These are phyloP conservation scores for Sporothrix brunneoviolacea DNA, from an alignment of 2,329 filamentous ascomycete genomes.

Conservation along the genomic window DNA sequence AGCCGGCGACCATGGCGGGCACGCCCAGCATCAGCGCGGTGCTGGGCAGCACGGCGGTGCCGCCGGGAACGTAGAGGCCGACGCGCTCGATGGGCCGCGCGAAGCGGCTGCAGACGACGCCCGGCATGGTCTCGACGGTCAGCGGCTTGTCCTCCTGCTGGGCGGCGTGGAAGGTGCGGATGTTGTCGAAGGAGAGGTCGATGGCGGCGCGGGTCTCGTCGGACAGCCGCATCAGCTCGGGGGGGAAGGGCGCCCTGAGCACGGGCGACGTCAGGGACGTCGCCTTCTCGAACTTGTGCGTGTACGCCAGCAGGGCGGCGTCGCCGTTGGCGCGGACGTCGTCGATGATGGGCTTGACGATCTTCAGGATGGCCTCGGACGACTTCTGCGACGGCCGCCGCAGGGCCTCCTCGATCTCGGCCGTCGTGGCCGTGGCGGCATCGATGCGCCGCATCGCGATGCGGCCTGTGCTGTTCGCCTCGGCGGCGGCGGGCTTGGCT, in stretches of 20 bases:
- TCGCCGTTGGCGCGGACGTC: slow-evolving; percentile 80
- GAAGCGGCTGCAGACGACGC: slow-evolving; percentile 90
- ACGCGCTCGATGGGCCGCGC: slow-evolving; percentile 87
- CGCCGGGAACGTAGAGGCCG: slow-evolving; percentile 92
- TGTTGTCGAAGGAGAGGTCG: slow-evolving; percentile 89
- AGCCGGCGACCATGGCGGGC: slow-evolving; percentile 94
- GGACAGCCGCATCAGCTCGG: slow-evolving; percentile 76
- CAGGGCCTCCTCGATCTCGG: slow-evolving; percentile 65
- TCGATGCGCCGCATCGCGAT: slow-evolving; percentile 82
- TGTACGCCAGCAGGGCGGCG: slow-evolving; percentile 82
- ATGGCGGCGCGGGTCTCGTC: slow-evolving; percentile 87
- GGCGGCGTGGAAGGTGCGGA: slow-evolving; percentile 85
- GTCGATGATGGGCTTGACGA: slow-evolving; percentile 86
- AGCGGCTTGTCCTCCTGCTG: slow-evolving; percentile 80
- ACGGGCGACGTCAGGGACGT: slow-evolving; percentile 86
- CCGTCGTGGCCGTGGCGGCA: slow-evolving; percentile 54
- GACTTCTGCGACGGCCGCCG: slow-evolving; percentile 90
- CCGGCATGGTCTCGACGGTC: slow-evolving; percentile 93
- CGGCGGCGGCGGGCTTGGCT: slow-evolving; percentile 23
- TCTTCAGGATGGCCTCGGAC: slow-evolving; percentile 85
- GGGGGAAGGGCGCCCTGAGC: slow-evolving; percentile 79
- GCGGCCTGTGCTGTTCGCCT: slow-evolving; percentile 36
- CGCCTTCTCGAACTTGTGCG: slow-evolving; percentile 96
- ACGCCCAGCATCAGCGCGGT: slow-evolving; percentile 98
- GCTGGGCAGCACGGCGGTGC: slow-evolving; percentile 92